A percentile compares a stretch with the other conserved stretches of the same genome.
Evolutionary conservation across 1,139 yeast genomes (phyloP).

Genomic region (Lodderomyces theae): DNA sequence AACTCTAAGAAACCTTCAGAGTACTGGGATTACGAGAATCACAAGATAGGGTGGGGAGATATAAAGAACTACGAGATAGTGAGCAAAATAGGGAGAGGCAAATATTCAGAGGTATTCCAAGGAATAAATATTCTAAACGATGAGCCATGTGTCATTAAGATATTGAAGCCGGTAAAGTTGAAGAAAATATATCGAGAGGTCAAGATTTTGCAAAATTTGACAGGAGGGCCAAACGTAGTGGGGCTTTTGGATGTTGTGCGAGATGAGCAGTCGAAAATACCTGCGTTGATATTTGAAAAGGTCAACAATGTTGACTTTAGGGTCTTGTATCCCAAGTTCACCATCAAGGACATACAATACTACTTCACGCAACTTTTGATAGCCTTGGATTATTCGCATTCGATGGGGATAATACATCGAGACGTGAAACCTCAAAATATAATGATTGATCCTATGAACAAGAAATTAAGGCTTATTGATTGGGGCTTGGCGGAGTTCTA

Average conservation of each 20-base stretch:
- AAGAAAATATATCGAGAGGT: constrained; percentile 78
- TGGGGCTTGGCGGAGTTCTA: constrained; percentile 87
- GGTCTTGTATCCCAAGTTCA: constrained; percentile 64
- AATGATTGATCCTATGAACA: constrained; percentile 70
- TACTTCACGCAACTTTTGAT: constrained; percentile 67
- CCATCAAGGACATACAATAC: constrained; percentile 61
- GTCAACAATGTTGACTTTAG: constrained; percentile 72
- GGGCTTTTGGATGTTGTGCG: constrained; percentile 72
- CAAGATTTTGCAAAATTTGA: constrained; percentile 68
- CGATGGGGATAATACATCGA: constrained; percentile 82
- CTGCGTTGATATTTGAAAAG: constrained; percentile 71
- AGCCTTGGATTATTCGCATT: constrained; percentile 74
- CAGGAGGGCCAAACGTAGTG: constrained; percentile 73
- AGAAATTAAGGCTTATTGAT: constrained; percentile 67
- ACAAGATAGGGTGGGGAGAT: constrained; percentile 68
- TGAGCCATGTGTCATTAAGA: constrained; percentile 66
- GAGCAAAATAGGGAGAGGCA: constrained; percentile 92
- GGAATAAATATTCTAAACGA: constrained; percentile 51
- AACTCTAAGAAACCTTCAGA: constrained; percentile 75
- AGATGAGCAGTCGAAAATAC: constrained; percentile 69
- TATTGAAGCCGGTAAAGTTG: constrained; percentile 74
- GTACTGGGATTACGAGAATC: constrained; percentile 91
- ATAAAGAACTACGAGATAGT: constrained; percentile 85
- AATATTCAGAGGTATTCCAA: constrained; percentile 93
- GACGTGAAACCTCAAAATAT: constrained; percentile 85